Conservation (phyloP, 805 yeast genomes). For the Candida verbasci region DNA sequence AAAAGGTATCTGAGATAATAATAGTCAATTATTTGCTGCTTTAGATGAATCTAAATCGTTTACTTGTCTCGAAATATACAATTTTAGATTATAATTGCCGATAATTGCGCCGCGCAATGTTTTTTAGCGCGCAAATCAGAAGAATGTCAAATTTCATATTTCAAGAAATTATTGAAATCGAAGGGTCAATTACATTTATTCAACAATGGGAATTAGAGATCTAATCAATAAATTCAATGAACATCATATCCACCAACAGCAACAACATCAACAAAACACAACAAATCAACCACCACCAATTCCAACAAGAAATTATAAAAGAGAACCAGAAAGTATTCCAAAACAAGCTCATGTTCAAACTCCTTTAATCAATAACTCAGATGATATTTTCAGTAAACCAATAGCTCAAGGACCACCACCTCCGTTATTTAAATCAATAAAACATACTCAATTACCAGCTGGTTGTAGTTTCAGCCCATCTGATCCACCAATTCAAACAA, state of each 20-base stretch:
- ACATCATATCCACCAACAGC: neutral
- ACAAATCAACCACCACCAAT: constrained; percentile 1
- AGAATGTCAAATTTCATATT: no score
- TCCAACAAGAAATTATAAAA: constrained; percentile 2
- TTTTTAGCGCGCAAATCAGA: no score
- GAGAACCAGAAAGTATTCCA: neutral
- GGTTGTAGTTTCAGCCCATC: constrained; percentile 21
- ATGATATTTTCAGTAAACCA: constrained; percentile 37
- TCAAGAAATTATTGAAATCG: neutral
- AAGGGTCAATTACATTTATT: neutral
- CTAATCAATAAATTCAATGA: constrained; percentile 1
- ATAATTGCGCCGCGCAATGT: no score
- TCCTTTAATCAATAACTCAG: neutral
- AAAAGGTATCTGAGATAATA: no score
- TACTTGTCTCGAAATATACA: no score
- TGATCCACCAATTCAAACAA: constrained; percentile 58
- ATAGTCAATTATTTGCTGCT: no score
- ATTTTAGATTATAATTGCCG: no score
- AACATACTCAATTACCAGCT: constrained; percentile 32
- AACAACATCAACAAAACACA: neutral
- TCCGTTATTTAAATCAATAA: constrained; percentile 28
- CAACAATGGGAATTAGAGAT: constrained; percentile 6
- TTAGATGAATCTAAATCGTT: no score
- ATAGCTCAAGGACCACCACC: constrained; percentile 44
- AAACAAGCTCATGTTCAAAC: neutral